Evolutionary conservation across 1,139 yeast species (phyloP), one percentile per base, ranked within the genome.

Genomic region (Debaryomyces sp.): DNA sequence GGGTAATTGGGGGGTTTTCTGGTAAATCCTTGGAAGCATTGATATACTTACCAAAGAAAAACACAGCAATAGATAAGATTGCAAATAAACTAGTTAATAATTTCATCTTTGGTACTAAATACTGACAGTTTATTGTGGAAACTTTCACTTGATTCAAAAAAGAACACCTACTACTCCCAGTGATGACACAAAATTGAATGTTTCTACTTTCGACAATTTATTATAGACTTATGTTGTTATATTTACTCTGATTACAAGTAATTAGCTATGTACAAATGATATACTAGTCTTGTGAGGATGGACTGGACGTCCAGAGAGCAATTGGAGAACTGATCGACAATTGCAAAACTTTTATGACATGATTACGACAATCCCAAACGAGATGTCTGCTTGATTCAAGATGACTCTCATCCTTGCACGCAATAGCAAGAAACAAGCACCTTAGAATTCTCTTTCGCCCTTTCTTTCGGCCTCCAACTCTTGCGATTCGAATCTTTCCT

Each of bases 1-100:
- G 75, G 57, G 94, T 87, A 63, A 87, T 66, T 43, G 77, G 78
- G 39, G 89, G 88, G 58, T 80, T 78, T 38, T 72, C 77, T 3
- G 77, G 62, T 48, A 69, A 57, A 6, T 62, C 71, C n/a, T 60
- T 65, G 5, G 66, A 17, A 35, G 38, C 64, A 24, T 50, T 53
- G n/a, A 53, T 61, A 27, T 53, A 49, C 29, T 53, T 50, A 21
- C 56, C 52, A 47, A 62, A 57, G 50, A 63, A 64, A 51, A 63
- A 56, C 15, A 64, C 54, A 26, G 60, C 45, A 10, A 57, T 43
- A 24, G 58, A 48, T 35, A 64, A 57, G 23, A 67, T 47, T 21
- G 61, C 41, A 9, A 67, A 59, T 41, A 66, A 46, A 35, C 65
- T 44, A 39, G 71, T 60, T 37, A 68, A 50, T 33, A 58, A 50